Evolutionary conservation across 345 rosid species (phyloP).

Genomic region (Rhodamnia argentea): DNA sequence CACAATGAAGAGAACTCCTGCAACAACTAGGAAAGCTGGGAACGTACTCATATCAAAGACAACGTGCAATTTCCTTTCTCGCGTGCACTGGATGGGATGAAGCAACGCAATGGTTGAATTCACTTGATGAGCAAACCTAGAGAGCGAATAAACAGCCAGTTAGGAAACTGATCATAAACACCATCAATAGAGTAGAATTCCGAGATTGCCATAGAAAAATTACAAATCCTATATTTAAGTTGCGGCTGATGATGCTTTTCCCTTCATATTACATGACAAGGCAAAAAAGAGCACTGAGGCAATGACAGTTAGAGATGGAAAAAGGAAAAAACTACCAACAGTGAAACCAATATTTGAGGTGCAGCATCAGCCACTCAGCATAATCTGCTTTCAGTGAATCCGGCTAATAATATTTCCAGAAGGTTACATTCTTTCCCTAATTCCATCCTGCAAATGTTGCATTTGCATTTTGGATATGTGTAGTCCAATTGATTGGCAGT

Average conservation of each 20-base stretch:
- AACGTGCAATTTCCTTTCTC: constrained; percentile 64
- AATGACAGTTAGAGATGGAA: background rate
- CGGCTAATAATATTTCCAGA: background rate
- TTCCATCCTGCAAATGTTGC: background rate
- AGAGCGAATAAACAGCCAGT: background rate
- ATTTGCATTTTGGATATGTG: background rate
- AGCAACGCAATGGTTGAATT: constrained; percentile 60
- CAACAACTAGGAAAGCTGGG: constrained; percentile 71
- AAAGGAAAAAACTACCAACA: background rate
- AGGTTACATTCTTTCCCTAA: background rate
- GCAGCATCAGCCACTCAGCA: background rate
- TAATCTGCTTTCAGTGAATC: background rate
- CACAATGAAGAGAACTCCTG: constrained; percentile 43
- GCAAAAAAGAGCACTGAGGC: background rate
- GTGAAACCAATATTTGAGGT: background rate
- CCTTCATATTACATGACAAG: background rate
- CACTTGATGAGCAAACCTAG: constrained; percentile 77
- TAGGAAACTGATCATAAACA: background rate
- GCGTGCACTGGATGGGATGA: constrained; percentile 88
- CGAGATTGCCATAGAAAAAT: background rate
- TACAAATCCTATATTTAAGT: background rate
- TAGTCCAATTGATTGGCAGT: background rate
- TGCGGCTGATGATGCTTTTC: background rate
- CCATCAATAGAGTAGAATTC: background rate
- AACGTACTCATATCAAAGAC: constrained; percentile 72